phyloP scores from a whole-genome alignment of 2,329 filamentous ascomycete genomes.

The Beauveria bassiana region DNA sequence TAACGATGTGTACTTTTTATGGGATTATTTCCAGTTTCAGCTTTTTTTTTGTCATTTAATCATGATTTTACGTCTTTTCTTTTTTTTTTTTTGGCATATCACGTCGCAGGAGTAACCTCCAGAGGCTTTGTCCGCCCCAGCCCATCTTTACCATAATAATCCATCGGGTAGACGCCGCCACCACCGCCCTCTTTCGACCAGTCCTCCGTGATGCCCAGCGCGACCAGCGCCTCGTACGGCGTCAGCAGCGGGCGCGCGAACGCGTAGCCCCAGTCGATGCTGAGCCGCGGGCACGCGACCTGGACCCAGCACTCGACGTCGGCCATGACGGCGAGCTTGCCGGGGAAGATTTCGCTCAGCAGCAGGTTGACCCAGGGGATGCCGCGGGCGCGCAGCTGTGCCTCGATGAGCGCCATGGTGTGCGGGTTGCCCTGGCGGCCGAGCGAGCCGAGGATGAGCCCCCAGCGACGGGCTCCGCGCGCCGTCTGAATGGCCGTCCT shows the following conservation, averaged over 20 bases:
- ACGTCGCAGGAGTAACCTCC: constrained; percentile 19
- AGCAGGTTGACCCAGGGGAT: constrained; percentile 80
- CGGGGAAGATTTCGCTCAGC: constrained; percentile 92
- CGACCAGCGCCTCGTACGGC: constrained; percentile 89
- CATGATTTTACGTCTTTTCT: background rate
- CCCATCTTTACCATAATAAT: constrained; percentile 92
- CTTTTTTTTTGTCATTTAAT: constrained; percentile 1
- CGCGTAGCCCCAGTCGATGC: constrained; percentile 98
- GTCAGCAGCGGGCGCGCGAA: constrained; percentile 84
- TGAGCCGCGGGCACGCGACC: constrained; percentile 90
- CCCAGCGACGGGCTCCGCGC: constrained; percentile 77
- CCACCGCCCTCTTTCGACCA: constrained; percentile 53
- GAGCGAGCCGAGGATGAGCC: constrained; percentile 84
- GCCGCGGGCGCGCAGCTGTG: constrained; percentile 59
- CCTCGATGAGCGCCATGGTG: constrained; percentile 81
- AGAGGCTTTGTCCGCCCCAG: constrained; percentile 66
- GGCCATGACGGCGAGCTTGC: constrained; percentile 84
- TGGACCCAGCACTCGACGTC: constrained; percentile 99
- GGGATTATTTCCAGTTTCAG: background rate
- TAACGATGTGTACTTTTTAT: background rate
- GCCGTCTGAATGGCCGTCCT: constrained; percentile 69
- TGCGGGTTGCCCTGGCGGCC: constrained; percentile 94
- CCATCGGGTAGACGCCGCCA: constrained; percentile 83
- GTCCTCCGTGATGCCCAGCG: constrained; percentile 70
- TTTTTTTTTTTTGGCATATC: constrained; percentile 2